These are phyloP conservation scores for Deakozyma indianensis DNA, from an alignment of 805 yeast species.

Conservation along the genomic window DNA sequence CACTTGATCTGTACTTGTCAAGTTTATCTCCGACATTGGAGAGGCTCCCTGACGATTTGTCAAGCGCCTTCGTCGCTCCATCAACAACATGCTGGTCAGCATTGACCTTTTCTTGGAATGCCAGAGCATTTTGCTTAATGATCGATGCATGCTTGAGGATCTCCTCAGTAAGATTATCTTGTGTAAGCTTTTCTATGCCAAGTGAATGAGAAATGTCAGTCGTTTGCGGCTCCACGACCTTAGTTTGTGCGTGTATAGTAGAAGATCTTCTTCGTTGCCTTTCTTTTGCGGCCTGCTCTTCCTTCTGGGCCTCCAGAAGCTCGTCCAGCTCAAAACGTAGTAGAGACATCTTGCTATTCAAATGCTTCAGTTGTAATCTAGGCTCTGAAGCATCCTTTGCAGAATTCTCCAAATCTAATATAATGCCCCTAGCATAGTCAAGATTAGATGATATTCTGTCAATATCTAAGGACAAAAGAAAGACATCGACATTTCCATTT, in stretches of 20 bases:
- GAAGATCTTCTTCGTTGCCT: neutral
- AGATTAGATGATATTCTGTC: neutral
- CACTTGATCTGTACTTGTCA: slow-evolving; percentile 18
- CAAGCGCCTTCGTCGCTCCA: slow-evolving; percentile 21
- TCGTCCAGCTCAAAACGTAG: neutral
- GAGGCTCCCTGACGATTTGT: slow-evolving; percentile 21
- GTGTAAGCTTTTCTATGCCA: slow-evolving; percentile 19
- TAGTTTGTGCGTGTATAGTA: neutral
- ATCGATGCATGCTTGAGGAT: slow-evolving; percentile 32
- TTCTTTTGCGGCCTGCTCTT: neutral
- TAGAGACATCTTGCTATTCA: neutral
- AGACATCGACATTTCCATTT: neutral
- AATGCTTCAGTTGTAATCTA: neutral
- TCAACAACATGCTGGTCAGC: slow-evolving; percentile 21
- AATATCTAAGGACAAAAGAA: neutral
- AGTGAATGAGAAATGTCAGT: slow-evolving; percentile 4
- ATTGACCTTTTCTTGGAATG: slow-evolving; percentile 26
- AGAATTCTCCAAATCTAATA: neutral
- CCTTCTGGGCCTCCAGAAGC: neutral
- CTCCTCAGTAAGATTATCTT: slow-evolving; percentile 35
- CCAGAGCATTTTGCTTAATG: slow-evolving; percentile 33
- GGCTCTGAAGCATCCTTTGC: neutral
- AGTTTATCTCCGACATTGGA: slow-evolving; percentile 21
- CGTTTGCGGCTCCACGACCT: neutral
- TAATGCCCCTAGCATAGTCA: neutral